Evolutionary conservation across 108 stramenopile species (phyloP), one percentile per base, ranked within the genome.

Genomic region (Fistulifera pelliculosa): DNA sequence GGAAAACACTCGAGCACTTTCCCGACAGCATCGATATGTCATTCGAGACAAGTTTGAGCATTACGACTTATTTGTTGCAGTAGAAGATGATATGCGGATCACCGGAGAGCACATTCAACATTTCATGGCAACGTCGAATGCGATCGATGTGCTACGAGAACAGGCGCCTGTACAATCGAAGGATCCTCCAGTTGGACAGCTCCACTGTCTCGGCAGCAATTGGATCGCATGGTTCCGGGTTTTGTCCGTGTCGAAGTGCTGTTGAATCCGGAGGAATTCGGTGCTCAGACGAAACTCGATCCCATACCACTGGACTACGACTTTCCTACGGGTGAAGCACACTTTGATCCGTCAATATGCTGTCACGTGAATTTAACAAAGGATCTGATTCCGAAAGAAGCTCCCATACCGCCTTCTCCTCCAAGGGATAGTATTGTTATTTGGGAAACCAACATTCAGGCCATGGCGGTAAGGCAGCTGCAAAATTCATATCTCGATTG

Each of bases 1-100:
- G 31, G 42, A 25, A 19, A 51, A 59, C 21, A 60, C 74, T 18
- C 70, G 81, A 58, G 80, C 79, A 12, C 56, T 90, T 49, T 75
- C 77, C 43, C 68, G 88, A 48, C 88, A 90, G 48, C 88, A 90
- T 70, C 79, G 88, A 40, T 85, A 64, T 51, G 88, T 90, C 23
- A 70, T 90, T 50, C 68, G 73, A 47, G 88, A 90, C 54, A 83
- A 85, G 48, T 45, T 85, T 13, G 39, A 64, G 47, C 72, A 81
- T 17, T 85, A 89, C 57, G 87, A 89, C 41, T 54, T 83, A 44
- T 89, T 89, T 56, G 41, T 69, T 21, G 73, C 69, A 1, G 83
- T 89, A 62, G 83, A 89, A 52, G 87, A 89, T 57, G 83, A 85
- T 52, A 83, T 89, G 76, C 45, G 72, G 17, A 61, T 89, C 14